Percentiles rank a stretch among this genome's conserved stretches.
phyloP scores from a whole-genome alignment of 768 basidiomycete species.

The Rhodotorula paludigena region DNA sequence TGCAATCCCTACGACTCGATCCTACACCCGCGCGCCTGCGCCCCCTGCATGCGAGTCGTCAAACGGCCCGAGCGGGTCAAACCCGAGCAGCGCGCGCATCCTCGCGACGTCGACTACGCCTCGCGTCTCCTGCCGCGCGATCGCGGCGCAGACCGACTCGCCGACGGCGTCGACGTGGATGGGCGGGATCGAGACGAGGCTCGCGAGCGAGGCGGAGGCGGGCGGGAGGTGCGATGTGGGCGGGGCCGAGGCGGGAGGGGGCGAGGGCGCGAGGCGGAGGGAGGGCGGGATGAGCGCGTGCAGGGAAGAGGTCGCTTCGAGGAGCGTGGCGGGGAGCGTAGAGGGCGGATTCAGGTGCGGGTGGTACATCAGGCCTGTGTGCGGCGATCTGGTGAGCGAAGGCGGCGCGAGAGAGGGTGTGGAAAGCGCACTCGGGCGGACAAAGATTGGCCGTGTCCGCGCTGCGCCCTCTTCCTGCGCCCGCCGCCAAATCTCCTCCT shows the following conservation, averaged over 20 bases:
- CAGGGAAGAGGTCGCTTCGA: constrained; percentile 57
- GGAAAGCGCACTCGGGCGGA: constrained; percentile 74
- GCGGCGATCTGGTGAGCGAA: background rate
- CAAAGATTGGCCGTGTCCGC: constrained; percentile 63
- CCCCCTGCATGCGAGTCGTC: background rate
- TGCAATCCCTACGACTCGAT: background rate
- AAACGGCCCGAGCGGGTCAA: constrained; percentile 16
- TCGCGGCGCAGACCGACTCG: constrained; percentile 62
- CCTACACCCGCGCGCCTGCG: background rate
- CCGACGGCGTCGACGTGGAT: constrained; percentile 96
- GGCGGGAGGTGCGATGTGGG: constrained; percentile 53
- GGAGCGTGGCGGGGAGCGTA: constrained; percentile 72
- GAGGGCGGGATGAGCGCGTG: constrained; percentile 56
- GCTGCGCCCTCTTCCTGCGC: constrained; percentile 40
- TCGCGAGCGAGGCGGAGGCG: constrained; percentile 60
- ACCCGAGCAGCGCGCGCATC: constrained; percentile 74
- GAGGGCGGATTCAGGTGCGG: constrained; percentile 86
- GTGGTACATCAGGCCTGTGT: constrained; percentile 85
- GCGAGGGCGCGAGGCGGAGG: constrained; percentile 49
- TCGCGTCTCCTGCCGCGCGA: constrained; percentile 58
- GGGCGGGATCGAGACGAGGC: constrained; percentile 75
- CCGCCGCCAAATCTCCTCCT: constrained; percentile 61
- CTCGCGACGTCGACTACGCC: constrained; percentile 65
- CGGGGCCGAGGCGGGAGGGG: constrained; percentile 49
- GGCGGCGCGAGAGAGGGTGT: constrained; percentile 10